These are phyloP conservation scores for Vanrija humicola DNA, from an alignment of 1,284 basidiomycete genomes.

Conservation along the genomic window DNA sequence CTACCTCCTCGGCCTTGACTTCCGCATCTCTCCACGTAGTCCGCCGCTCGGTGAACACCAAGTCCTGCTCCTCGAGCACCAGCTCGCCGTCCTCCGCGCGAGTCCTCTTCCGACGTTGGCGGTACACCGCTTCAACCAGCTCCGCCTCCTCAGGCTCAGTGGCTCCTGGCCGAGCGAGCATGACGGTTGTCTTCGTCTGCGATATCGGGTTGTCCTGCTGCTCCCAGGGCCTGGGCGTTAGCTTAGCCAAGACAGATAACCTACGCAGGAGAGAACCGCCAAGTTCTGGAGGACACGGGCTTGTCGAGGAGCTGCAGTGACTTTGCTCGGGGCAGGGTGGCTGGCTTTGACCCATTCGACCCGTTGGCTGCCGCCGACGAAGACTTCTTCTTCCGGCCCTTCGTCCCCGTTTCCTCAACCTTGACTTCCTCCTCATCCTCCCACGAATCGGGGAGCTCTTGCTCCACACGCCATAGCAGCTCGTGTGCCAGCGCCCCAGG, in stretches of 20 bases:
- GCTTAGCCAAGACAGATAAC: not conserved
- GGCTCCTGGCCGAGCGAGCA: not conserved
- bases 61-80: slow-evolving; percentile 13
- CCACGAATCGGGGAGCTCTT: slow-evolving; percentile 62
- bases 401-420: slow-evolving; percentile 20
- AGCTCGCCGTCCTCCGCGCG: slow-evolving; percentile 4
- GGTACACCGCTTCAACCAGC: slow-evolving; percentile 1
- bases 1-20: not conserved
- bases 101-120: slow-evolving; percentile 6
- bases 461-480: slow-evolving; percentile 69
- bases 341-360: not conserved
- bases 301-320: slow-evolving; percentile 9
- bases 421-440: slow-evolving; percentile 60
- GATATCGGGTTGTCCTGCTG: slow-evolving; percentile 10
- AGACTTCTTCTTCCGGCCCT: slow-evolving; percentile 2
- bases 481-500: slow-evolving; percentile 71
- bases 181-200: not conserved
- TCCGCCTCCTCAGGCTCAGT: slow-evolving; percentile 5
- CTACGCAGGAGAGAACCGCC: slow-evolving; percentile 8
- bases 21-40: not conserved
- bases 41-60: slow-evolving; percentile 14
- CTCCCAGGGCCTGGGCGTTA: slow-evolving; percentile 8
- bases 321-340: too few species aligned
- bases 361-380: not conserved
- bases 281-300: slow-evolving; percentile 2